Evolutionary conservation across 2,329 filamentous ascomycete genomes (phyloP), one percentile per base, ranked within the genome.

Genomic region (Bipolaris victoriae): DNA sequence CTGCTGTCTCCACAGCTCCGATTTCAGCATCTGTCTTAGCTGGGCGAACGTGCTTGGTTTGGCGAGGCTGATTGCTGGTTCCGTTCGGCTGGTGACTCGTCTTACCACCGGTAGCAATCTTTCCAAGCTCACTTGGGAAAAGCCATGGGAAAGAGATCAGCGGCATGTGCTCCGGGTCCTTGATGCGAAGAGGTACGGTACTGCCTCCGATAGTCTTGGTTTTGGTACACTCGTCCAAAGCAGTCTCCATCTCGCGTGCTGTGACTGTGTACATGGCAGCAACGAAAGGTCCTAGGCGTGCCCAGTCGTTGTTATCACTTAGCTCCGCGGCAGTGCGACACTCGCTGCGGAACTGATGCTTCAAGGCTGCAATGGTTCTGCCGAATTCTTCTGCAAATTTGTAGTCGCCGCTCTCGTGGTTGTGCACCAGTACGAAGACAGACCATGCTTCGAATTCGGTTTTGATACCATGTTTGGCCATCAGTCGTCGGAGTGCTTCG

Each of bases 101-200:
- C 16, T 7, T 31, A 31, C 53, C 61, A 44, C 71, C 76, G 24
- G 78, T 85, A 1, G 89, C 90, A 65, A 96, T 87, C 46, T 83
- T 82, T 1, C 89, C 88, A 3, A 96, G 80, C 57, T 92, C 84
- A 43, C 84, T 82, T 11, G 87, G 82, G 62, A 98, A 96, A 1
- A 98, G 80, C 95, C 95, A 99, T 0, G 95, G 94, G 67, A 97
- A 98, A 57, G 89, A 95, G 66, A 97, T 95, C 7, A 98, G 80
- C 0, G 95, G 94, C 82, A 92, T 89, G 2, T 79, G 90, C 7
- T 80, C 80, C 2, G 80, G 68, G 10, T 76, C 77, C 69, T 78
- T 77, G 18, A 70, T 72, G 20, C 76, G 72, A 11, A 71, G 39
- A 5, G 75, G 76, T 6, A 79, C 67, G n/a, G 69, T 65, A 29